Base-by-base conservation (phyloP, 2,329 filamentous ascomycete genomes). In the Cryphonectria parasitica region DNA sequence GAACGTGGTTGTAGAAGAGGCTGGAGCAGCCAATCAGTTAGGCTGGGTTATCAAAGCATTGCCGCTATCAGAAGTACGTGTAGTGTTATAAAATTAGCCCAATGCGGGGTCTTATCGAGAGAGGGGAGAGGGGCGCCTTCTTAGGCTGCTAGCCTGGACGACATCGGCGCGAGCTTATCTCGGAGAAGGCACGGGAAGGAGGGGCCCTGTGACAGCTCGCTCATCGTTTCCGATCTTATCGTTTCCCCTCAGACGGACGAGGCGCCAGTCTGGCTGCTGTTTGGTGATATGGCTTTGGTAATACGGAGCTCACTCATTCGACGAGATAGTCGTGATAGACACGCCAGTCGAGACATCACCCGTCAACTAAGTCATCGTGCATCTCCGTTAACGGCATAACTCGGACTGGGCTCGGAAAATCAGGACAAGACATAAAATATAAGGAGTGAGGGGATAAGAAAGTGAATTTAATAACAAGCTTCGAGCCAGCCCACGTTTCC, bases 221-320 rank as follows among this genome's bases (percentile, higher is more conserved):
- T 52, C 34, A 11, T 25, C 64, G 56, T 61, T 43, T 63, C 71
- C 68, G 71, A 69, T 71, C 71, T 73, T 71, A 73, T 73, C 71
- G 39, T 62, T 58, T 3, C 13, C 49, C 43, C 58, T 31, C 60
- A 52, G 62, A 39, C 15, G n/a, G 34, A 28, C 22, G 19, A 19
- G 31, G 56, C 56, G 15, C 7, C 25, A 19, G 36, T 36, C 45
- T 39, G 31, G 31, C 31, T 34, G 63, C 58, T 65, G 17, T 60
- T 58, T 67, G 34, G 64, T 54, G 61, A 49, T 56, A 66, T 64
- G 43, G 25, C 63, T 49, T 72, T 66, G 71, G 64, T 69, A 71
- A 67, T 67, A 41, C 39, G 54, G 62, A 70, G 68, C 62, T 63
- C 56, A 56, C 49, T 67, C 31, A 61, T 67, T 61, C 52, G 60